Percentiles rank a stretch among this genome's conserved stretches.
phyloP scores from a whole-genome alignment of 257 asterid species.

The Fraxinus anomala region DNA sequence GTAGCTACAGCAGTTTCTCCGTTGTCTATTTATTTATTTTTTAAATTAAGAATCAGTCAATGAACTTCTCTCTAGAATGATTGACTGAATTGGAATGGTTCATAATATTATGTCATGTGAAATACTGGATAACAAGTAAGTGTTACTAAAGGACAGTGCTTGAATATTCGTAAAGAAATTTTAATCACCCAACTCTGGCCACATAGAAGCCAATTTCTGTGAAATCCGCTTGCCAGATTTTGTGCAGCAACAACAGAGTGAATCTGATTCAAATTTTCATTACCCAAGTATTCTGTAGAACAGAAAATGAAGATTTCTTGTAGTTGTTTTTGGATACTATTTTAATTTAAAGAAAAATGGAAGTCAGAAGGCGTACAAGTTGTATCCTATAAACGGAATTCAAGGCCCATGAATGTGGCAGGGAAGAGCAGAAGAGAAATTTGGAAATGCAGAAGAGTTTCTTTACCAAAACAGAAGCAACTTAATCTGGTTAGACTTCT shows the following conservation, averaged over 20 bases:
- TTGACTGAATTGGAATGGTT: neutral
- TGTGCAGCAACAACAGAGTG: neutral
- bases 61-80: neutral
- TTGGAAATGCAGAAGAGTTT: neutral
- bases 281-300: neutral
- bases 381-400: too few species aligned
- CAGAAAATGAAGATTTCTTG: neutral
- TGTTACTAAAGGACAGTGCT: neutral
- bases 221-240: neutral
- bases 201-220: neutral
- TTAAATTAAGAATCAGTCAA: too few species aligned
- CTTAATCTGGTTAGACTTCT: neutral
- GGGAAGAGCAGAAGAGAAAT: neutral
- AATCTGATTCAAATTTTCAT: neutral
- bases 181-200: neutral
- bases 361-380: neutral
- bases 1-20: neutral
- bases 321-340: neutral
- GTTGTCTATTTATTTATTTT: too few species aligned
- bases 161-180: neutral
- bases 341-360: neutral
- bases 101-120: neutral
- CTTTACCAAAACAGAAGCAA: neutral
- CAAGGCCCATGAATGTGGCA: neutral
- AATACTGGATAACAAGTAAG: neutral